Conservation (phyloP, 176 grass and related monocot genomes). For the Aegilops tauschii region DNA sequence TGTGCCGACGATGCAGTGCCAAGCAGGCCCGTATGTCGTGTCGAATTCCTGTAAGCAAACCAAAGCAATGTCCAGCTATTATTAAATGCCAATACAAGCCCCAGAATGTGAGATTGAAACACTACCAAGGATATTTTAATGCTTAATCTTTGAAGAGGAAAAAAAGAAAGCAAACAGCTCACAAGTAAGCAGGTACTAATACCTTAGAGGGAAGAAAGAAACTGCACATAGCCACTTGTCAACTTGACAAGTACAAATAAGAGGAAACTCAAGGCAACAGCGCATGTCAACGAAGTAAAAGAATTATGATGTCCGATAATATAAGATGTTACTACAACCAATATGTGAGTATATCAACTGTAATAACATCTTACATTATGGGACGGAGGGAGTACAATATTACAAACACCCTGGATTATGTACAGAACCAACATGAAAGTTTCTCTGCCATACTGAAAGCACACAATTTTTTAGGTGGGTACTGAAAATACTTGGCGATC, state of each 20-base stretch:
- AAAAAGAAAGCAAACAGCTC: not conserved
- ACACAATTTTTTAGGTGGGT: not conserved
- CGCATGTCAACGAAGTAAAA: not conserved
- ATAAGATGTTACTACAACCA: no score
- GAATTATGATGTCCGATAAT: not conserved
- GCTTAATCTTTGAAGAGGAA: not conserved
- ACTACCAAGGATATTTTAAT: not conserved
- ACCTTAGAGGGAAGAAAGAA: not conserved
- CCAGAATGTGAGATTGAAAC: not conserved
- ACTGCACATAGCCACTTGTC: not conserved
- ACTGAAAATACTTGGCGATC: not conserved
- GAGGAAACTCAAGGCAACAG: not conserved
- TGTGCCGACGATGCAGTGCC: slow-evolving; percentile 81
- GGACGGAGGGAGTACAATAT: no score
- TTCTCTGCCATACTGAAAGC: not conserved
- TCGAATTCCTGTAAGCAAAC: slow-evolving; percentile 56
- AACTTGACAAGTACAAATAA: not conserved
- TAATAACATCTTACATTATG: no score
- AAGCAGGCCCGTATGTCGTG: slow-evolving; percentile 62
- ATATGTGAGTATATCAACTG: no score
- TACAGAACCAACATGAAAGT: not conserved
- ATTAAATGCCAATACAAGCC: not conserved
- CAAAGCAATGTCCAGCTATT: not conserved
- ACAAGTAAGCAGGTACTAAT: not conserved
- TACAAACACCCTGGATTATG: not conserved